Percentiles rank a stretch among this genome's conserved stretches.
Evolutionary conservation across 495 filamentous ascomycete species (phyloP).

Genomic region (Parachaetomium inaequale): DNA sequence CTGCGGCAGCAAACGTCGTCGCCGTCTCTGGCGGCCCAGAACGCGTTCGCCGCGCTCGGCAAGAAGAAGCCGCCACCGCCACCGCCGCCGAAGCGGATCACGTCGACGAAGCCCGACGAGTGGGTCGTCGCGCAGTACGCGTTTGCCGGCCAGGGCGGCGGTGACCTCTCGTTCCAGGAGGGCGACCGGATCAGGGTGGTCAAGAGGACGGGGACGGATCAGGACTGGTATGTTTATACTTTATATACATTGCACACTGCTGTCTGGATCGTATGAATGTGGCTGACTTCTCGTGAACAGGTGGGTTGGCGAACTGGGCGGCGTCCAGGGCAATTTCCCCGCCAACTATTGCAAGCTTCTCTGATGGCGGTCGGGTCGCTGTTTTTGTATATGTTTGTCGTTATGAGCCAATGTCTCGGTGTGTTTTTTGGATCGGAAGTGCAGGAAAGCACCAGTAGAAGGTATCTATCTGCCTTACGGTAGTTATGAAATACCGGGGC

Average conservation of each 20-base stretch:
- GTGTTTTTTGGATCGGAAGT: not conserved
- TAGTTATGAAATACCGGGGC: not conserved
- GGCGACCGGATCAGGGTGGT: slow-evolving; percentile 82
- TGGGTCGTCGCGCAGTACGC: slow-evolving; percentile 80
- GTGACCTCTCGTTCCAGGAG: slow-evolving; percentile 77
- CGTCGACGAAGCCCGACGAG: slow-evolving; percentile 43
- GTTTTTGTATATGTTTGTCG: not conserved
- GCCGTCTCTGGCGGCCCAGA: not conserved
- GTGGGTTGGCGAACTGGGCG: slow-evolving; percentile 84
- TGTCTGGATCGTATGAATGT: too few species aligned
- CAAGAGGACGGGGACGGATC: slow-evolving; percentile 76
- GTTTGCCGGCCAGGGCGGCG: slow-evolving; percentile 67
- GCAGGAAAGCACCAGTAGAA: too few species aligned
- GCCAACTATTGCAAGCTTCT: slow-evolving; percentile 75
- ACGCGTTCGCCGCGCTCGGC: slow-evolving; percentile 9
- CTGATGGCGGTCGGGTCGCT: not conserved
- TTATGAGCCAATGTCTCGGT: not conserved
- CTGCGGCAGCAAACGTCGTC: slow-evolving; percentile 3
- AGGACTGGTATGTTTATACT: slow-evolving; percentile 63
- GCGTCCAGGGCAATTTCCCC: slow-evolving; percentile 74
- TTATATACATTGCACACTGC: too few species aligned
- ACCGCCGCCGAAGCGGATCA: slow-evolving; percentile 64
- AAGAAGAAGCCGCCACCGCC: slow-evolving; percentile 52
- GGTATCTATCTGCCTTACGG: not conserved
- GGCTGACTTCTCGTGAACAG: not conserved